phyloP scores from a whole-genome alignment of 257 asterid genomes.

The Datura wrightii region DNA sequence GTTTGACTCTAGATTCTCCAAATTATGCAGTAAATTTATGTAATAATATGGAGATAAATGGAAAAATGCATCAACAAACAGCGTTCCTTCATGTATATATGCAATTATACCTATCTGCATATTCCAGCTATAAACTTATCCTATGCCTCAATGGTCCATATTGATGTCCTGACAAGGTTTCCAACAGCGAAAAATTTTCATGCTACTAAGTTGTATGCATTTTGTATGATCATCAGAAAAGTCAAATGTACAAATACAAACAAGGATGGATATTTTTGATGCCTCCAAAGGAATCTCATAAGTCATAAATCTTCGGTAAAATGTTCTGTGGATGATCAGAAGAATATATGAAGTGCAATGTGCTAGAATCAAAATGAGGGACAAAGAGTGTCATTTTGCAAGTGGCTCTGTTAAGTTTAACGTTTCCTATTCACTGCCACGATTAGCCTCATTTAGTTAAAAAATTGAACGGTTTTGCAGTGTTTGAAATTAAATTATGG shows the following conservation, averaged over 20 bases:
- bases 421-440: neutral
- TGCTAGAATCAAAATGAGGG: neutral
- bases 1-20: neutral
- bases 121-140: neutral
- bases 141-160: neutral
- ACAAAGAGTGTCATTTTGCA: neutral
- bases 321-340: neutral
- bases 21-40: conserved; percentile 9
- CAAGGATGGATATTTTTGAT: neutral
- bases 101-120: neutral
- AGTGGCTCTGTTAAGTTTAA: neutral
- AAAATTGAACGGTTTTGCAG: neutral
- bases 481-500: neutral
- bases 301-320: neutral
- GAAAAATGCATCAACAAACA: neutral
- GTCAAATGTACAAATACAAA: neutral
- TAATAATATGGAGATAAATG: neutral
- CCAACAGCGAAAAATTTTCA: neutral
- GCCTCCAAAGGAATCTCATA: neutral
- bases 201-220: neutral
- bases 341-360: neutral
- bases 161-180: conserved; percentile 18
- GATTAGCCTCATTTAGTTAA: neutral
- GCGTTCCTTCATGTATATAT: conserved; percentile 13
- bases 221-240: neutral